Base-by-base conservation (phyloP, 1,284 basidiomycete genomes). In the Trichosporon faecale region DNA sequence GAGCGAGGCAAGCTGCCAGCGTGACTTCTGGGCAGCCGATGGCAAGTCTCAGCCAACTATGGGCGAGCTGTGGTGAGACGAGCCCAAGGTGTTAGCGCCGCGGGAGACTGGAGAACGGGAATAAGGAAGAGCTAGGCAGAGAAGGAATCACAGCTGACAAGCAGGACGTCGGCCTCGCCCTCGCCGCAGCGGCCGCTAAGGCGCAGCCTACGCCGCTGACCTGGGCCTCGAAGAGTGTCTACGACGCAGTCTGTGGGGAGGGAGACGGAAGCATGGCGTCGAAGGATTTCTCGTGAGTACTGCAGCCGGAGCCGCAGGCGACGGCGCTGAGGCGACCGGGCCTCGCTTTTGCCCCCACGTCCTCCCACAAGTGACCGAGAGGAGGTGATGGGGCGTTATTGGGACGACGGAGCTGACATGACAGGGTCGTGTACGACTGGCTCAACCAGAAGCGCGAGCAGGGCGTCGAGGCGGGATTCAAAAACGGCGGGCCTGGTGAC, bases 351-450 rank as follows among this genome's bases (percentile, higher is more conserved):
- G n/a, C n/a, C n/a, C n/a, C n/a, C n/a, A n/a, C n/a, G n/a, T n/a
- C n/a, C n/a, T n/a, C n/a, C n/a, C n/a, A n/a, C n/a, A n/a, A n/a
- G n/a, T n/a, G n/a, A n/a, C n/a, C n/a, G n/a, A n/a, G n/a, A n/a
- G n/a, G n/a, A n/a, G n/a, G n/a, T n/a, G n/a, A n/a, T n/a, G n/a
- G n/a, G n/a, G n/a, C n/a, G n/a, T n/a, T n/a, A 27, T 2, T 23
- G 7, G 1, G 52, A 9, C 3, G 55, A 57, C 25, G 18, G 18
- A 23, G 57, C 55, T 69, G 60, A 65, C 67, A 2, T 21, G 11
- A n/a, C 69, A 80, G 80, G 37, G 77, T 81, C n/a, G 79, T 81
- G 11, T 78, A 78, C 66, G 76, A 82, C 69, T 82, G 81, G 81
- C 71, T 82, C 37, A 75, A 72, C 72, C 57, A 75, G 70, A 80